Evolutionary conservation across 176 grass and related monocot genomes (phyloP).

Genomic region (Eragrostis curvula): DNA sequence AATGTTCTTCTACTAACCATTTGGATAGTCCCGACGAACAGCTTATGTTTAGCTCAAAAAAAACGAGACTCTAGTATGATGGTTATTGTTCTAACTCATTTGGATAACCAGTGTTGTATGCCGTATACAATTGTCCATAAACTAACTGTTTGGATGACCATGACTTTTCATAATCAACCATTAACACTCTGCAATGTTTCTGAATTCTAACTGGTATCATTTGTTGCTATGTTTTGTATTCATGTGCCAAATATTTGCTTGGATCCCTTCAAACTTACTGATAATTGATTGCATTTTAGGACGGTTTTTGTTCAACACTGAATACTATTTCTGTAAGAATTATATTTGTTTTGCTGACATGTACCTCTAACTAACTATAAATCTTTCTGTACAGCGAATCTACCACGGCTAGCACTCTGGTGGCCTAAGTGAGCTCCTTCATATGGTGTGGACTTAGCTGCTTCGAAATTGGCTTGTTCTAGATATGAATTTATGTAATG

Average conservation of each 20-base stretch:
- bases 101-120: no score
- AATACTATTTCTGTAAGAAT: neutral
- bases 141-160: no score
- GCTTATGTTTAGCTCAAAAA: no score
- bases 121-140: no score
- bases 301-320: no score
- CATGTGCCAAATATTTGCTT: no score
- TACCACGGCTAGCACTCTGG: slow-evolving; percentile 79
- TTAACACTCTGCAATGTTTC: no score
- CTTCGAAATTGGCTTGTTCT: slow-evolving; percentile 33
- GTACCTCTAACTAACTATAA: neutral
- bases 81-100: no score
- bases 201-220: neutral
- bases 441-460: slow-evolving; percentile 5
- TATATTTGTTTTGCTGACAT: neutral
- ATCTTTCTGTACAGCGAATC: slow-evolving; percentile 57
- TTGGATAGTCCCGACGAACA: no score
- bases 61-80: no score
- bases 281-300: neutral
- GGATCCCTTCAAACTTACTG: neutral
- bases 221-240: neutral
- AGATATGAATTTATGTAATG: slow-evolving; percentile 52
- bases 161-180: no score
- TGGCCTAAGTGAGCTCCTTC: slow-evolving; percentile 58
- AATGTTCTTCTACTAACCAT: neutral